A percentile compares a stretch with the other conserved stretches of the same genome.
These are phyloP conservation scores for Leccinum longicurvipes DNA, from an alignment of 768 basidiomycete genomes.

Conservation along the genomic window DNA sequence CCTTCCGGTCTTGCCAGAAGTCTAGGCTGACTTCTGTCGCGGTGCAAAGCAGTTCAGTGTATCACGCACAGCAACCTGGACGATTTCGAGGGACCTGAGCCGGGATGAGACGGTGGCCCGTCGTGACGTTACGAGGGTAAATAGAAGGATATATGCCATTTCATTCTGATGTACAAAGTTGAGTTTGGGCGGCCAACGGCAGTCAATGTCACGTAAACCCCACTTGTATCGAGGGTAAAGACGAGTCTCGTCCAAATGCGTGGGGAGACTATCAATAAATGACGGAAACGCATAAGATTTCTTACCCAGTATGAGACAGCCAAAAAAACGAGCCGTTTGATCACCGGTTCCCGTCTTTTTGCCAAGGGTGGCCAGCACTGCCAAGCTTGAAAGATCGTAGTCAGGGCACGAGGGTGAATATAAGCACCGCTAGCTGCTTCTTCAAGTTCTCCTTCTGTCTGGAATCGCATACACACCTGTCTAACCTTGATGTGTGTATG, in stretches of 20 bases:
- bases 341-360: neutral
- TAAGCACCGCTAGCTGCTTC: neutral
- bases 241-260: neutral
- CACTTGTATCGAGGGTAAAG: neutral
- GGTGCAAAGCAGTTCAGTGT: neutral
- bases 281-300: neutral
- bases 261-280: neutral
- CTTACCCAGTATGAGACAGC: too few species aligned
- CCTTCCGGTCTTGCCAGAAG: too few species aligned
- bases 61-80: neutral
- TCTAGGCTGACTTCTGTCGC: neutral
- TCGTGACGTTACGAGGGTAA: neutral
- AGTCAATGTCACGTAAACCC: neutral
- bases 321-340: neutral
- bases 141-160: neutral
- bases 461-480: too few species aligned
- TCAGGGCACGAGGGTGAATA: neutral
- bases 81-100: neutral
- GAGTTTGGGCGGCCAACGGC: neutral
- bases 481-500: too few species aligned
- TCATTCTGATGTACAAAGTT: neutral
- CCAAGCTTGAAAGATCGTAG: neutral
- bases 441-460: too few species aligned
- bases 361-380: neutral
- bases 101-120: neutral